Evolutionary conservation across 2,329 filamentous ascomycete genomes (phyloP), one percentile per base, ranked within the genome.

Genomic region (Leptographium radiaticola): DNA sequence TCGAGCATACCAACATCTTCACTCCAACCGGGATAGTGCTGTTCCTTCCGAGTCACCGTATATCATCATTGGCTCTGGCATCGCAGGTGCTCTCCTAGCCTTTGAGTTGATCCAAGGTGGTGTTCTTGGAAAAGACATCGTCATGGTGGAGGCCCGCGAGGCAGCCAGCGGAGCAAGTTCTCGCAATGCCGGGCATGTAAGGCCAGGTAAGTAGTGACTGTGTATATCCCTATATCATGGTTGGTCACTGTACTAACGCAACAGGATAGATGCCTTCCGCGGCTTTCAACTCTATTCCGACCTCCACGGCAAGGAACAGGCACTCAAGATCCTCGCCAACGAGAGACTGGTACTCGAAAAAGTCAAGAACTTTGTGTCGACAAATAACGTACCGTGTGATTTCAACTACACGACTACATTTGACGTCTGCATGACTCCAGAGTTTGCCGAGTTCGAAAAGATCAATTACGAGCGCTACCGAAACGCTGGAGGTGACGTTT

Each of bases 351-450:
- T 73, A 5, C 30, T 51, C 2, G 58, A 71, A 16, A 64, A 57
- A 34, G 63, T 75, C 9, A 64, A 67, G 13, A 62, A 66, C 2
- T 75, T 75, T 56, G 67, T 74, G 4, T 63, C 62, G 33, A 61
- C 66, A 31, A 64, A 75, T 55, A 58, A 66, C 2, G 66, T 75
- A 0, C 62, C 63, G 9, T 75, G 72, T 54, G 73, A 75, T 54
- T 75, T 75, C 60, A 63, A 73, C 51, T 61, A 68, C 2, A 70
- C 70, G 1, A 70, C 68, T 0, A 76, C 73, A 0, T 72, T 73
- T 44, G 73, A 75, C 54, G 70, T 74, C 10, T 76, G 73, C 58
- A 64, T 75, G 62, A 74, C 71, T 0, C 62, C 63, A 0, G 71
- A 72, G 39, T 75, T 75, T 55, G 71, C 71, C 10, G 63, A 64